Evolutionary conservation across 495 filamentous ascomycete genomes (phyloP).

Genomic region (Talaromyces wortmannii): DNA sequence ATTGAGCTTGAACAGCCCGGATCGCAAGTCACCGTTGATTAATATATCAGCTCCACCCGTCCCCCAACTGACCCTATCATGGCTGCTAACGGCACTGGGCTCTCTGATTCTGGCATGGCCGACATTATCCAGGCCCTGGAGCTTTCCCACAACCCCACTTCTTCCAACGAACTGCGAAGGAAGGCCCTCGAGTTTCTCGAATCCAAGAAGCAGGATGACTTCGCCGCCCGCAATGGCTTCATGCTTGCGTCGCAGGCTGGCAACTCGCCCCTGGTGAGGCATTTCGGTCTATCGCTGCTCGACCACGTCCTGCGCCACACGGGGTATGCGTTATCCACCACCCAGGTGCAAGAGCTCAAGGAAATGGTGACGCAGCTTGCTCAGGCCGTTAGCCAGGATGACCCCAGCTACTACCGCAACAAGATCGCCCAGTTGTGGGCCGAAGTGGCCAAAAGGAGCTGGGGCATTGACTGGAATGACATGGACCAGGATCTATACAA

Average conservation of each 20-base stretch:
- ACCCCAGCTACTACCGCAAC: conserved; percentile 81
- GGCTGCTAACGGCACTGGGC: conserved; percentile 33
- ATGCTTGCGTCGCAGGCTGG: conserved; percentile 64
- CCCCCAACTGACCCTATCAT: conserved; percentile 12
- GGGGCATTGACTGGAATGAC: conserved; percentile 85
- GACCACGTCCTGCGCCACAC: conserved; percentile 81
- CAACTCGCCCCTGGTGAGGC: conserved; percentile 74
- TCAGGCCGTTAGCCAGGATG: conserved; percentile 59
- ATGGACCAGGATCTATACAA: conserved; percentile 82
- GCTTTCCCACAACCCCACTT: conserved; percentile 75
- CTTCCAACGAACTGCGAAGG: conserved; percentile 75
- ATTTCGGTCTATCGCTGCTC: conserved; percentile 86
- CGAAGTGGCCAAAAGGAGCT: conserved; percentile 86
- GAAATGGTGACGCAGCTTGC: conserved; percentile 73
- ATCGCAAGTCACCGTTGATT: not conserved
- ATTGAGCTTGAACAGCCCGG: not conserved
- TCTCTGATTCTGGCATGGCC: conserved; percentile 35
- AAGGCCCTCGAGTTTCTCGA: conserved; percentile 81
- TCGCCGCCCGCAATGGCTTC: conserved; percentile 82
- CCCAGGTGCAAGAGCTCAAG: conserved; percentile 58
- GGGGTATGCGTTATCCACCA: conserved; percentile 61
- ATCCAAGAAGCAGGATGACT: conserved; percentile 63
- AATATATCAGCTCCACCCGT: no score
- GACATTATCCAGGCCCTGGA: conserved; percentile 75
- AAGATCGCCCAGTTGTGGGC: conserved; percentile 96